These are phyloP conservation scores for Hemisphaericaspora nanyangensis DNA, from an alignment of 805 yeast genomes.

Conservation along the genomic window DNA sequence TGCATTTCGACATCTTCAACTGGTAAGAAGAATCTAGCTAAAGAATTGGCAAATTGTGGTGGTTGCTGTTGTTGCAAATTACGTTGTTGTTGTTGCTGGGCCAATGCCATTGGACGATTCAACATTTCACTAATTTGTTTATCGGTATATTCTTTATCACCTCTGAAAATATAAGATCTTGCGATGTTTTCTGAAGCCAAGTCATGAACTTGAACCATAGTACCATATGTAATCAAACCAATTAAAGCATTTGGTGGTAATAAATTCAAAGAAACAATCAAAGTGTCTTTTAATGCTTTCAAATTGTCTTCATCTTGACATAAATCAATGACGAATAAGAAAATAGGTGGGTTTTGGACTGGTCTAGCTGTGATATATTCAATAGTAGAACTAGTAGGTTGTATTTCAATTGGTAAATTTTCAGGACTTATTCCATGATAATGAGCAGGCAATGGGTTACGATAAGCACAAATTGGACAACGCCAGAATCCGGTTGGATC, in stretches of 20 bases:
- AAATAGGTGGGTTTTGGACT: constrained; percentile 79
- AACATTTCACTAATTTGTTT: constrained; percentile 59
- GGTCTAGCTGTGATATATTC: constrained; percentile 84
- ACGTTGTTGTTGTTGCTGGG: constrained; percentile 19
- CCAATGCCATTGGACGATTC: constrained; percentile 27
- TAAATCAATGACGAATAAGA: constrained; percentile 79
- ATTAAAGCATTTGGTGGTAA: constrained; percentile 88
- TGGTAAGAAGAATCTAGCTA: constrained; percentile 67
- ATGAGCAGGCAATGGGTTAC: constrained; percentile 80
- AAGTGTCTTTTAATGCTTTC: constrained; percentile 75
- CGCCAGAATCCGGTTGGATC: constrained; percentile 81
- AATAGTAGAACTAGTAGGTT: constrained; percentile 65
- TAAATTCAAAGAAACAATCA: constrained; percentile 68
- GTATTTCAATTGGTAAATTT: constrained; percentile 77
- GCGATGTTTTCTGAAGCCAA: constrained; percentile 59
- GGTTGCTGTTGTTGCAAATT: constrained; percentile 26
- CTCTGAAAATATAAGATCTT: constrained; percentile 81
- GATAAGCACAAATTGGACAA: constrained; percentile 75
- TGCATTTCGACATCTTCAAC: constrained; percentile 78
- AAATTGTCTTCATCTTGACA: constrained; percentile 89
- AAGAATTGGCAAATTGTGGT: constrained; percentile 27
- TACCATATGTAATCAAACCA: constrained; percentile 85
- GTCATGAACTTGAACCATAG: constrained; percentile 88
- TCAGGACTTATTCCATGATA: constrained; percentile 74
- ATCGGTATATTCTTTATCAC: constrained; percentile 78